phyloP scores from a whole-genome alignment of 371 early-diverging fungal species.

The Catenaria anguillulae region DNA sequence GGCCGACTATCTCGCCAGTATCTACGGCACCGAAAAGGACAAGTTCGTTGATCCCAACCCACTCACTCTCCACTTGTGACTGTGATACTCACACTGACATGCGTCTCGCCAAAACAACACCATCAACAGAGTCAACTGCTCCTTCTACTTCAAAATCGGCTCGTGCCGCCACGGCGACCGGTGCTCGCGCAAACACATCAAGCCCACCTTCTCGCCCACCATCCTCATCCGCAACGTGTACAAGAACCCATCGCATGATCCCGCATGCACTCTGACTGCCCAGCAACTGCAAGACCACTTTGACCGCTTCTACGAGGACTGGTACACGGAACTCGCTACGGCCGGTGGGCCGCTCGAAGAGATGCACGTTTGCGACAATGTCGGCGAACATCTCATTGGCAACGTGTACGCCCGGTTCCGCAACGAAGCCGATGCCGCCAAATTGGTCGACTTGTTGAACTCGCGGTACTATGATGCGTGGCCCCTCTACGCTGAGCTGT shows the following conservation, averaged over 20 bases:
- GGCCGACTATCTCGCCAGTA: slow-evolving; percentile 81
- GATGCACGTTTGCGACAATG: slow-evolving; percentile 92
- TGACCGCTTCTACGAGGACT: slow-evolving; percentile 92
- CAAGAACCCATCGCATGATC: slow-evolving; percentile 78
- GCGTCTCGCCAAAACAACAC: neutral
- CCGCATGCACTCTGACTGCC: slow-evolving; percentile 46
- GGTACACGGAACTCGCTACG: slow-evolving; percentile 86
- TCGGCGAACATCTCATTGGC: slow-evolving; percentile 93
- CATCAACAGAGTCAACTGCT: slow-evolving; percentile 74
- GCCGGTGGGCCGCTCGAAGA: slow-evolving; percentile 87
- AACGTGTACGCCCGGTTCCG: slow-evolving; percentile 91
- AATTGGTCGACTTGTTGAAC: slow-evolving; percentile 77
- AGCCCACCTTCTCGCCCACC: slow-evolving; percentile 84
- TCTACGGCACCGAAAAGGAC: slow-evolving; percentile 90
- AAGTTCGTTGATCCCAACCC: slow-evolving; percentile 53
- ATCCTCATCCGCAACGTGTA: slow-evolving; percentile 89
- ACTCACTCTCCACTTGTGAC: too few relatives aligned
- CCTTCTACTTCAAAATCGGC: slow-evolving; percentile 97
- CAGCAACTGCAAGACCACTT: slow-evolving; percentile 80
- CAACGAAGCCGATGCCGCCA: slow-evolving; percentile 82
- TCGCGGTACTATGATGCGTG: slow-evolving; percentile 88
- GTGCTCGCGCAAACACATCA: slow-evolving; percentile 93
- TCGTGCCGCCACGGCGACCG: slow-evolving; percentile 95
- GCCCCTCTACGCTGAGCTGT: slow-evolving; percentile 87
- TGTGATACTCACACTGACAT: too few relatives aligned